Evolutionary conservation across 2,329 filamentous ascomycete genomes (phyloP).

Genomic region (Fusarium stilboides): DNA sequence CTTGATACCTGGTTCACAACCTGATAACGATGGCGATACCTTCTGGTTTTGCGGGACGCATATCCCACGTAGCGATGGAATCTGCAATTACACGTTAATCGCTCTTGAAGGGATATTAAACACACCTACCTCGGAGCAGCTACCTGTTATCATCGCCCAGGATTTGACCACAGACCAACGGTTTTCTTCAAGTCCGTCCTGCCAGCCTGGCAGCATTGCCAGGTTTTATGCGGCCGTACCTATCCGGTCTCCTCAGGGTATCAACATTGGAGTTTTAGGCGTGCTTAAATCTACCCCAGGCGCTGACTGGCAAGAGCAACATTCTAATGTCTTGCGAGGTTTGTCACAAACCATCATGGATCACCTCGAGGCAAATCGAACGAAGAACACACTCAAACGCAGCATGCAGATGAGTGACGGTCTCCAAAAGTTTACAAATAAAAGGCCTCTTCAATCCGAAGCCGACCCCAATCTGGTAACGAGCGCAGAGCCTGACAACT

Average conservation of each 20-base stretch:
- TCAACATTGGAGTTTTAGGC: slow-evolving; percentile 59
- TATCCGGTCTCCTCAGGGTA: slow-evolving; percentile 55
- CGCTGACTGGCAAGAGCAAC: slow-evolving; percentile 43
- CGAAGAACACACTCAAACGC: slow-evolving; percentile 46
- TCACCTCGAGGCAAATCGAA: slow-evolving; percentile 53
- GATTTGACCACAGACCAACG: slow-evolving; percentile 53
- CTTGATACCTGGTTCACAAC: background rate
- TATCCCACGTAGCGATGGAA: slow-evolving; percentile 46
- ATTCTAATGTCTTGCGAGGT: slow-evolving; percentile 45
- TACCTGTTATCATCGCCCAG: slow-evolving; percentile 53
- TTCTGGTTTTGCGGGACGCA: slow-evolving; percentile 49
- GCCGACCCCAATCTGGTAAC: slow-evolving; percentile 29
- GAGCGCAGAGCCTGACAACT: slow-evolving; percentile 33
- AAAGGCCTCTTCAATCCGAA: background rate
- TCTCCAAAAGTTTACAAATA: background rate
- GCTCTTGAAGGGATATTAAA: no score
- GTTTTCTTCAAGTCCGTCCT: slow-evolving; percentile 46
- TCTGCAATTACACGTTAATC: slow-evolving; percentile 50
- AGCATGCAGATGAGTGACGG: slow-evolving; percentile 56
- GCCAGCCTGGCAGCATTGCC: slow-evolving; percentile 33
- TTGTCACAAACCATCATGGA: slow-evolving; percentile 54
- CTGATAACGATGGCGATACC: background rate
- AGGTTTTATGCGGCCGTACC: slow-evolving; percentile 59
- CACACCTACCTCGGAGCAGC: no score
- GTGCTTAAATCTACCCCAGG: slow-evolving; percentile 39